phyloP scores from a whole-genome alignment of 257 asterid genomes.

The Orobanche coerulescens region DNA sequence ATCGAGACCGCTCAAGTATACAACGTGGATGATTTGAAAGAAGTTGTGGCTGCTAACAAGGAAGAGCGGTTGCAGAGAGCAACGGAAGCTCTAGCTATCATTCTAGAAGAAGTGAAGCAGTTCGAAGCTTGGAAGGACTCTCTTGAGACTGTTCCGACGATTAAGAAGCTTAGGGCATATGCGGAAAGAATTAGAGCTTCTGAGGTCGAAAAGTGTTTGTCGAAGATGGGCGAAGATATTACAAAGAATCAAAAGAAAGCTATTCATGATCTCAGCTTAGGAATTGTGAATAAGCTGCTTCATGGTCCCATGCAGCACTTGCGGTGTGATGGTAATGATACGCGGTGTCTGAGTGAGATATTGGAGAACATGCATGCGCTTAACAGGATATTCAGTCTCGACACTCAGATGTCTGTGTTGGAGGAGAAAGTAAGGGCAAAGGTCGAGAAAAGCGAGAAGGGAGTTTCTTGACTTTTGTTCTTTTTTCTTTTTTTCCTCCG shows the following conservation, averaged over 20 bases:
- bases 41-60: constrained; percentile 85
- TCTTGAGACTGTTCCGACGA: constrained; percentile 77
- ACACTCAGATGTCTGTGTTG: constrained; percentile 50
- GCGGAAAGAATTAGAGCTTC: constrained; percentile 78
- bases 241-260: constrained; percentile 63
- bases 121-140: constrained; percentile 87
- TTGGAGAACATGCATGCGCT: constrained; percentile 80
- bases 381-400: constrained; percentile 69
- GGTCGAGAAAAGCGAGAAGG: constrained; percentile 41
- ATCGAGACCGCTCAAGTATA: constrained; percentile 46
- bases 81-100: constrained; percentile 64
- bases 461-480: constrained; percentile 25
- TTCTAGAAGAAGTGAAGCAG: constrained; percentile 59
- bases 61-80: constrained; percentile 69
- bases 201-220: constrained; percentile 70
- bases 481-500: constrained; percentile 14
- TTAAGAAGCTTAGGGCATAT: constrained; percentile 80
- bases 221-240: constrained; percentile 59
- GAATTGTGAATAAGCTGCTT: constrained; percentile 70
- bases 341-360: constrained; percentile 43
- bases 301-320: constrained; percentile 93
- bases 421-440: constrained; percentile 69
- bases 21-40: constrained; percentile 86
- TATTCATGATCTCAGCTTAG: constrained; percentile 56
- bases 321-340: constrained; percentile 54